A percentile compares a stretch with the other conserved stretches of the same genome.
Evolutionary conservation across 164 flowering plant species (phyloP).

Genomic region (Vitis cinerea): DNA sequence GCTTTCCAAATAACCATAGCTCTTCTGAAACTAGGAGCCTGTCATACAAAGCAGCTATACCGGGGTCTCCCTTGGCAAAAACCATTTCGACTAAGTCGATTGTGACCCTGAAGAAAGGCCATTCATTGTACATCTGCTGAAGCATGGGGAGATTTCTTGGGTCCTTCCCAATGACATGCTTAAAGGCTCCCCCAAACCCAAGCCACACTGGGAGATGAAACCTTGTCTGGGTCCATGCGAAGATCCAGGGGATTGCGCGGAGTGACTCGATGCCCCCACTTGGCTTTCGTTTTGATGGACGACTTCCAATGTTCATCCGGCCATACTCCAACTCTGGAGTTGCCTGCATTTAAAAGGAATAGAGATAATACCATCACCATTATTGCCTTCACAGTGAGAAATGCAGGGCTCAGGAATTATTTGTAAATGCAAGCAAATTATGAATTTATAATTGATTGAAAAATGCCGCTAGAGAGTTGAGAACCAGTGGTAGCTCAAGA

Average conservation of each 20-base stretch:
- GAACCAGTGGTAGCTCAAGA: too few species aligned
- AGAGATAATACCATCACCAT: neutral
- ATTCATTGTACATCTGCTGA: slow-evolving; percentile 81
- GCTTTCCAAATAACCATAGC: slow-evolving; percentile 75
- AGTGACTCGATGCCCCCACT: slow-evolving; percentile 98
- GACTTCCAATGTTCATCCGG: slow-evolving; percentile 97
- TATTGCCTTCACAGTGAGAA: too few species aligned
- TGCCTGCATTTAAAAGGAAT: slow-evolving; percentile 49
- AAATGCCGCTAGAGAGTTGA: too few species aligned
- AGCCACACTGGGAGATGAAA: slow-evolving; percentile 98
- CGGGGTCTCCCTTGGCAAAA: slow-evolving; percentile 96
- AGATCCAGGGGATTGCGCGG: slow-evolving; percentile 98
- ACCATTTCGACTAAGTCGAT: slow-evolving; percentile 96
- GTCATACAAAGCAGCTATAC: slow-evolving; percentile 86
- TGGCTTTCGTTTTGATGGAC: slow-evolving; percentile 93
- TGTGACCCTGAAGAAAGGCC: slow-evolving; percentile 98
- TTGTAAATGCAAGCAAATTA: too few species aligned
- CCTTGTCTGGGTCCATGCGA: slow-evolving; percentile 98
- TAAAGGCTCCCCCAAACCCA: slow-evolving; percentile 94
- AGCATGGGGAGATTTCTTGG: slow-evolving; percentile 70
- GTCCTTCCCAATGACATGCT: slow-evolving; percentile 65
- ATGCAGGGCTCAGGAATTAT: too few species aligned
- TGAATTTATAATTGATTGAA: too few species aligned
- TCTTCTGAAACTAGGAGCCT: slow-evolving; percentile 84
- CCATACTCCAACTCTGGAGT: slow-evolving; percentile 97